phyloP scores from a whole-genome alignment of 2,329 filamentous ascomycete genomes.

The Fusarium dimerum region DNA sequence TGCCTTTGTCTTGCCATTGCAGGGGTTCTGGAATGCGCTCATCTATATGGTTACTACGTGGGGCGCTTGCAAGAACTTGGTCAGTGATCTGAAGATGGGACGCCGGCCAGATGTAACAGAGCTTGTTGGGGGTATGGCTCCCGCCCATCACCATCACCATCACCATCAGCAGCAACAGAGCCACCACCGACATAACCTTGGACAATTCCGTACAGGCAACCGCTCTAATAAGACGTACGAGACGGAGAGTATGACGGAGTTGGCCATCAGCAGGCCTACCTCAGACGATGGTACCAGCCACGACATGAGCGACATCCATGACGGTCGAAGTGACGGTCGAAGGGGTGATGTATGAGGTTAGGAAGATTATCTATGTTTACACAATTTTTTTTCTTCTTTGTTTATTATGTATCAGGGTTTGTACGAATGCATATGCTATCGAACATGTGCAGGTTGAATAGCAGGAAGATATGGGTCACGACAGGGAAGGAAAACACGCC shows the following conservation, averaged over 20 bases:
- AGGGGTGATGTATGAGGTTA: not conserved
- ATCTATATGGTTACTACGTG: constrained; percentile 75
- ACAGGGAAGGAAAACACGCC: too few species aligned
- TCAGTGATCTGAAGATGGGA: constrained; percentile 36
- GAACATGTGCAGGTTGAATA: too few species aligned
- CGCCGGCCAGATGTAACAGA: constrained; percentile 37
- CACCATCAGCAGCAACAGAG: constrained; percentile 6
- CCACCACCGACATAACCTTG: constrained; percentile 21
- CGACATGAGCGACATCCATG: not conserved
- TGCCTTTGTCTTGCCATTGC: constrained; percentile 74
- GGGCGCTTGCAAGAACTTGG: constrained; percentile 58
- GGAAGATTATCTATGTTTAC: too few species aligned
- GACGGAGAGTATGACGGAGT: constrained; percentile 53
- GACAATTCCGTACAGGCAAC: constrained; percentile 35
- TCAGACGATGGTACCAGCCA: constrained; percentile 34
- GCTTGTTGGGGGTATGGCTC: constrained; percentile 30
- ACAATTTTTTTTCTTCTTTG: too few species aligned
- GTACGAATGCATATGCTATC: too few species aligned
- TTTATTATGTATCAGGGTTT: too few species aligned
- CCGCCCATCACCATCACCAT: constrained; percentile 9
- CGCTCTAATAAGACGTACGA: constrained; percentile 41
- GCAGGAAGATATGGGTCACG: too few species aligned
- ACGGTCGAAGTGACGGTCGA: too few species aligned
- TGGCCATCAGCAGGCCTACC: constrained; percentile 41
- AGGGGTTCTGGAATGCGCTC: constrained; percentile 82